Base-by-base conservation (phyloP, 2,329 filamentous ascomycete species). In the Apiospora malaysiana region DNA sequence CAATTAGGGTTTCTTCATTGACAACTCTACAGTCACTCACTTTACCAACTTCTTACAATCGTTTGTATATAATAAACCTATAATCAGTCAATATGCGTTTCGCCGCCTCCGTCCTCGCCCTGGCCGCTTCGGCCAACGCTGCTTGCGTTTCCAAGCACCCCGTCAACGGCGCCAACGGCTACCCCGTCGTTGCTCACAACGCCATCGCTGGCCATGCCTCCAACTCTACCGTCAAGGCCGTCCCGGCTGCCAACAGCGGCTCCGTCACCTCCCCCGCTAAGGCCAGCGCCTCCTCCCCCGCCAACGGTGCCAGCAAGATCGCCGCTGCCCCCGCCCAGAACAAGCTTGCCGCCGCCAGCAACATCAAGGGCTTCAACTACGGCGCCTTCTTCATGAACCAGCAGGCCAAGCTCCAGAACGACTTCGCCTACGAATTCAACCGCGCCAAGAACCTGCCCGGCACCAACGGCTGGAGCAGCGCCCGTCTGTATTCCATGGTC, bases 301-400 rank as follows among this genome's bases (percentile, higher is more conserved):
- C 56, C 40, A 76, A 75, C 71, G 75, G 18, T 32, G 16, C 10
- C 42, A 27, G 16, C 51, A 69, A 49, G 47, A 18, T 42, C 23
- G 51, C 23, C 16, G 4, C 68, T 23, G 14, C 37, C 23, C 40
- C 40, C n/a, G 56, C 42, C 47, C 37, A 59, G 37, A 56, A 46
- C 68, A 70, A 47, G 32, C 37, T 72, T 56, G 76, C 74, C 27
- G 75, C 75, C 67, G 75, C 77, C 27, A 74, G 73, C 45, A 56
- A 56, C 40, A 77, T 78, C 73, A 76, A 78, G 70, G 78, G 78
- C 47, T 80, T 80, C 75, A 80, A 80, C 77, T 78, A 78, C 67
- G 78, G 78, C 7, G 78, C 78, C 63, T 79, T 79, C 40, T 79
- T 79, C 75, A 73, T 79, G 4, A 78, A 80, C 75, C 77, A 79